phyloP scores from a whole-genome alignment of 2,329 filamentous ascomycete genomes.

The Hypoxylon sp. region DNA sequence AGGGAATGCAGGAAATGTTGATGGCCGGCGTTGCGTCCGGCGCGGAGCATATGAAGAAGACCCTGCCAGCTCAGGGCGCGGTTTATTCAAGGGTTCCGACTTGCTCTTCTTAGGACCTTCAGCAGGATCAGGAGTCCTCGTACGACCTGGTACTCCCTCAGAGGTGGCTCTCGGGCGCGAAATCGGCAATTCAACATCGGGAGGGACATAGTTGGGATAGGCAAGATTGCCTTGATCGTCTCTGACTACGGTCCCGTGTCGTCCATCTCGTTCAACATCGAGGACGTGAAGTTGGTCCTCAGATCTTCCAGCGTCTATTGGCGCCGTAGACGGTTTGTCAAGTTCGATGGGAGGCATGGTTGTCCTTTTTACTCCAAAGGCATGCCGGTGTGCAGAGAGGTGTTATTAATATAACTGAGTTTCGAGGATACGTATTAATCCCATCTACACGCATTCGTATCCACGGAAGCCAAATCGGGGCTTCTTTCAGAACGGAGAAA shows the following conservation, averaged over 20 bases:
- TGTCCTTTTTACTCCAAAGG: neutral
- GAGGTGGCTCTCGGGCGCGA: constrained; percentile 26
- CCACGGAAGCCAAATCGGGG: neutral
- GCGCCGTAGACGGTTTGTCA: constrained; percentile 47
- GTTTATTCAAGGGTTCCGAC: constrained; percentile 31
- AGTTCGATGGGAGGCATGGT: constrained; percentile 49
- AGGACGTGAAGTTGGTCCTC: constrained; percentile 37
- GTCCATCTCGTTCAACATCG: constrained; percentile 31
- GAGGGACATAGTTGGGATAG: constrained; percentile 47
- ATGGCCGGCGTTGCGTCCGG: constrained; percentile 20
- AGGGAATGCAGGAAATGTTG: constrained; percentile 34
- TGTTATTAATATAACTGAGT: constrained; percentile 5
- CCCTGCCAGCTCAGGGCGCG: neutral
- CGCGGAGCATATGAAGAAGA: constrained; percentile 41
- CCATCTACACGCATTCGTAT: neutral
- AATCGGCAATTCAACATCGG: constrained; percentile 43
- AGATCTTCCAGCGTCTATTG: constrained; percentile 40
- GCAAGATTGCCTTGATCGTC: constrained; percentile 45
- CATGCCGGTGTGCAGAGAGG: neutral
- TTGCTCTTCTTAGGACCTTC: constrained; percentile 34
- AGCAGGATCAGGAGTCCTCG: constrained; percentile 5
- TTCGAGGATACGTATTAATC: constrained; percentile 2
- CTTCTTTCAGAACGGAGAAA: neutral
- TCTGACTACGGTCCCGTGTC: constrained; percentile 35
- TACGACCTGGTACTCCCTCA: constrained; percentile 18